A percentile compares a stretch with the other conserved stretches of the same genome.
phyloP scores from a whole-genome alignment of 129 eudicot genomes.

The Apium graveolens region DNA sequence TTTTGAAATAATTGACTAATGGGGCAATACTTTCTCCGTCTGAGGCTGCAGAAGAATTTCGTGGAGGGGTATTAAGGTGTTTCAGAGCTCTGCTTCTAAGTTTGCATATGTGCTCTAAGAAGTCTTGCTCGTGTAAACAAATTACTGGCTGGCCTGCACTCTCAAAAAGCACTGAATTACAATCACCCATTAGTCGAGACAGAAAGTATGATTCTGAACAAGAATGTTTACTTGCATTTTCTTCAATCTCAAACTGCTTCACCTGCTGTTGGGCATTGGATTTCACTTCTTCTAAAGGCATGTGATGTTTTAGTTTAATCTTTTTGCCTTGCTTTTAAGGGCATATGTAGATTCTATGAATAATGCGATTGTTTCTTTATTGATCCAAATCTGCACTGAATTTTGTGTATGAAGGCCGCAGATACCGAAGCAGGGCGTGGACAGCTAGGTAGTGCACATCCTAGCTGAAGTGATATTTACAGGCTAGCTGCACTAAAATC shows the following conservation, averaged over 20 bases:
- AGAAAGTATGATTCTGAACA: conserved; percentile 14
- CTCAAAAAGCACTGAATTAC: conserved; percentile 23
- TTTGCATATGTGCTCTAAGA: conserved; percentile 46
- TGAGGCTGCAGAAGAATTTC: conserved; percentile 92
- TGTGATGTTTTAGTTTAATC: conserved; percentile 2
- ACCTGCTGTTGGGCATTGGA: conserved; percentile 88
- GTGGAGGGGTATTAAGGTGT: conserved; percentile 82
- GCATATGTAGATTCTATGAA: background rate
- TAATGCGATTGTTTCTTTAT: background rate
- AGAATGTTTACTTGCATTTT: conserved; percentile 62
- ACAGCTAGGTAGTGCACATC: conserved; percentile 74
- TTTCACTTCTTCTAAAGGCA: conserved; percentile 84
- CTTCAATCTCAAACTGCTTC: conserved; percentile 79
- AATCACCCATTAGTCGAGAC: conserved; percentile 14
- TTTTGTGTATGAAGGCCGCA: conserved; percentile 51
- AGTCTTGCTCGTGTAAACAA: conserved; percentile 67
- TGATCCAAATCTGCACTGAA: conserved; percentile 6
- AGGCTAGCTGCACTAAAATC: too few relatives aligned
- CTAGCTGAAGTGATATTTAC: too few relatives aligned
- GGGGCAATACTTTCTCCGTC: conserved; percentile 83
- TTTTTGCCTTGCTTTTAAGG: background rate
- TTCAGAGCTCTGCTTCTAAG: conserved; percentile 56
- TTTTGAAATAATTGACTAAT: conserved; percentile 71
- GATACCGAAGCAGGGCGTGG: conserved; percentile 77
- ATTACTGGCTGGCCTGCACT: conserved; percentile 40